A percentile compares a stretch with the other conserved stretches of the same genome.
Conservation (phyloP, 176 grass and related monocot species). For the Rhynchospora tenuis region DNA sequence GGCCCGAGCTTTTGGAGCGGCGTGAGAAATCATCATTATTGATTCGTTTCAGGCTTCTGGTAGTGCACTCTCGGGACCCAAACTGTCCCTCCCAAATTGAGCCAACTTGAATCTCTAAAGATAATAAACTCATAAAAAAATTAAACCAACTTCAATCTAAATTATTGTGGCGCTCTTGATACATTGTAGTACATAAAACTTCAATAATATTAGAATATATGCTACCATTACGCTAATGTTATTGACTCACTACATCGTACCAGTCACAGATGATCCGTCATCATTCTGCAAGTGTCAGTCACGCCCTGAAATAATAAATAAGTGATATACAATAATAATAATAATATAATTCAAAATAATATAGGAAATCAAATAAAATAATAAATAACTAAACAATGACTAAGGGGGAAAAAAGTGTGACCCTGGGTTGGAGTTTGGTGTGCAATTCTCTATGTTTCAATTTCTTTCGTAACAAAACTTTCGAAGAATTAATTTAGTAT, state of each 20-base stretch:
- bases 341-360: no score
- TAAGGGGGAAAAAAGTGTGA: no score
- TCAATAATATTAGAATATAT: neutral
- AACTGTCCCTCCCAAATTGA: neutral
- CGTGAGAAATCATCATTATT: slow-evolving; percentile 29
- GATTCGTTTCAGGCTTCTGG: neutral
- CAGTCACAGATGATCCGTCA: neutral
- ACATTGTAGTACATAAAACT: neutral
- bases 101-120: neutral
- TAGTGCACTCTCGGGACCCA: slow-evolving; percentile 11
- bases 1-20: slow-evolving; percentile 42
- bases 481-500: no score
- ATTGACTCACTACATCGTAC: neutral
- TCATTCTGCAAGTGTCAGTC: neutral
- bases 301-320: neutral
- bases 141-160: neutral
- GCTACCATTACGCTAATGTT: neutral
- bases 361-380: no score
- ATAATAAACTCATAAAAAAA: neutral
- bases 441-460: no score
- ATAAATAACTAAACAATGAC: no score
- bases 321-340: no score
- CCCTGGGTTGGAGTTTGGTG: no score
- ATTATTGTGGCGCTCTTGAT: neutral
- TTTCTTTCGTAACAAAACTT: no score